Evolutionary conservation across 306 rosid genomes (phyloP).

Genomic region (Trifolium subterraneum): DNA sequence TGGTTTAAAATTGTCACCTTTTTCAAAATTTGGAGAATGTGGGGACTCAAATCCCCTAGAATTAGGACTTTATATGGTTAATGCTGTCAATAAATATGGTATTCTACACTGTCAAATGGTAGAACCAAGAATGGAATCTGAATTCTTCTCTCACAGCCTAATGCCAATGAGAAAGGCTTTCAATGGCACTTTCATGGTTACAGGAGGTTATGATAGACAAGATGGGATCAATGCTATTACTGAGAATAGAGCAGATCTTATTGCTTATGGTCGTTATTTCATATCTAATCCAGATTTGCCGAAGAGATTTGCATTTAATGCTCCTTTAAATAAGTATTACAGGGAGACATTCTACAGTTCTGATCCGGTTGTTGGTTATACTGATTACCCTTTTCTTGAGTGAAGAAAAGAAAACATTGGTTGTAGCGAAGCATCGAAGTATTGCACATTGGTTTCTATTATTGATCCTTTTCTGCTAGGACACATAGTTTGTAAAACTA

Average conservation of each 20-base stretch:
- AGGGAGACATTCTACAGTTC: background rate
- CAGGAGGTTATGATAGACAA: background rate
- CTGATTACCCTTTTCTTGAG: conserved; percentile 45
- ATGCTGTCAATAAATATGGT: background rate
- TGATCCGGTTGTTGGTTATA: background rate
- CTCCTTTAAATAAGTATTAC: background rate
- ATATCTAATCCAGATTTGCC: background rate
- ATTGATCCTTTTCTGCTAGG: too few relatives aligned
- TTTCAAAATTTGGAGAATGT: background rate
- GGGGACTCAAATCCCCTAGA: background rate
- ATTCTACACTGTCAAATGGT: background rate
- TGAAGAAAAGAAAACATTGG: too few relatives aligned
- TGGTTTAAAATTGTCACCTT: background rate
- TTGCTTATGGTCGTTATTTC: background rate
- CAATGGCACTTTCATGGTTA: background rate
- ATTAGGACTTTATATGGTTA: background rate
- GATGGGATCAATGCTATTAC: background rate
- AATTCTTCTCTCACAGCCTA: background rate
- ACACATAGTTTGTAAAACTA: too few relatives aligned
- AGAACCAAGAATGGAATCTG: background rate
- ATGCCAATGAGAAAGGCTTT: background rate
- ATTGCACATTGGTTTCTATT: too few relatives aligned
- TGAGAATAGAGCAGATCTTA: background rate
- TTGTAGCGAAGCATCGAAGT: too few relatives aligned
- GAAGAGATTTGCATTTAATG: background rate